Conservation (phyloP, 495 filamentous ascomycete genomes). For the Penicillium odoratum region DNA sequence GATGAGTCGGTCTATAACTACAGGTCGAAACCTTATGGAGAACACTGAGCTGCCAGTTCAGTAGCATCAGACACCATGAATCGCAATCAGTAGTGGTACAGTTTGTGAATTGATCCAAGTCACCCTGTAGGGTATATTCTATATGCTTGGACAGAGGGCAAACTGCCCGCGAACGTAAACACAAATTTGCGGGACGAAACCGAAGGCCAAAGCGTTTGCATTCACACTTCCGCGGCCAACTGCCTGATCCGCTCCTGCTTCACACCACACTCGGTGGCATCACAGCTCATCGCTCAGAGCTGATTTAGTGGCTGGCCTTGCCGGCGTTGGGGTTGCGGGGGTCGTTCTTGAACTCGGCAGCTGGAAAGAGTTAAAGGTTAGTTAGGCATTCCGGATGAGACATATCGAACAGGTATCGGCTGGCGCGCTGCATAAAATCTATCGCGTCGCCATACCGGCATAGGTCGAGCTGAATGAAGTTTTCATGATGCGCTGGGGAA, state of each 20-base stretch:
- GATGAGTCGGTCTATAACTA: background rate
- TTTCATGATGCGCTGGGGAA: conserved; percentile 16
- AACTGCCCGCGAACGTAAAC: conserved; percentile 37
- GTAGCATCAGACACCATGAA: background rate
- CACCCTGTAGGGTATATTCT: conserved; percentile 41
- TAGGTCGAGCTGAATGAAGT: background rate
- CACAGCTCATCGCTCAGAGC: conserved; percentile 16
- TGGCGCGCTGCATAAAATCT: background rate
- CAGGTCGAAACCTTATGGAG: background rate
- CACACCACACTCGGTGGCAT: conserved; percentile 18
- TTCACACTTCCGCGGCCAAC: conserved; percentile 14
- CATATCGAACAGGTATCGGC: conserved; percentile 8
- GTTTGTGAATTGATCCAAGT: conserved; percentile 48
- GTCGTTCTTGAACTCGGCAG: conserved; percentile 93
- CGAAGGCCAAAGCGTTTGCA: conserved; percentile 23
- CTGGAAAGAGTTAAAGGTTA: conserved; percentile 48
- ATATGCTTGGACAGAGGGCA: conserved; percentile 45
- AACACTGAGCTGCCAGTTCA: background rate
- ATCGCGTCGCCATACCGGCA: background rate
- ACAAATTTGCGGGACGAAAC: conserved; percentile 24
- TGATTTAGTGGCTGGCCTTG: conserved; percentile 47
- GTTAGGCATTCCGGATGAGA: conserved; percentile 1
- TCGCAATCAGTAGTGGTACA: conserved; percentile 37
- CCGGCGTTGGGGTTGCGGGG: conserved; percentile 75
- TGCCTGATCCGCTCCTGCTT: conserved; percentile 16